Evolutionary conservation across 1,139 yeast species (phyloP).

Genomic region (Suhomyces anneliseae): DNA sequence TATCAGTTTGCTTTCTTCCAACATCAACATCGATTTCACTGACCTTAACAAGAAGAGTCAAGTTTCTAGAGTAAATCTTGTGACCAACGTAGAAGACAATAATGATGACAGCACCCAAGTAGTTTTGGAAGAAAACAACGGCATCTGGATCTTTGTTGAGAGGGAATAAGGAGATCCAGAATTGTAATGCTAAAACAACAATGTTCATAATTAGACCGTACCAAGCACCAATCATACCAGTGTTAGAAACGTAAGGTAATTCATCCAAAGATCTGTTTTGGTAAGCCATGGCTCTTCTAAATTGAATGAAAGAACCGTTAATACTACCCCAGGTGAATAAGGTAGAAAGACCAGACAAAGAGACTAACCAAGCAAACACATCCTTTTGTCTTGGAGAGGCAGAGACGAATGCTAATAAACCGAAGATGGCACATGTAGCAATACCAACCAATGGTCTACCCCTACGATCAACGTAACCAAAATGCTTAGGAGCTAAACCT

Average conservation of each 20-base stretch:
- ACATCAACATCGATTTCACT: conserved; percentile 62
- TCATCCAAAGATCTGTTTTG: conserved; percentile 33
- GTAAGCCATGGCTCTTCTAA: conserved; percentile 36
- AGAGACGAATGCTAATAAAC: conserved; percentile 40
- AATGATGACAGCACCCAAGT: conserved; percentile 37
- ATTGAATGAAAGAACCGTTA: conserved; percentile 38
- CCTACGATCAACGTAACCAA: conserved; percentile 37
- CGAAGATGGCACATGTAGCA: conserved; percentile 32
- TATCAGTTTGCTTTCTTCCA: conserved; percentile 65
- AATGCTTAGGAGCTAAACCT: conserved; percentile 40
- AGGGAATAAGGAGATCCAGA: conserved; percentile 45
- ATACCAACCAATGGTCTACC: conserved; percentile 47
- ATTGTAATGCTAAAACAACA: conserved; percentile 39
- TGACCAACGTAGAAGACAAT: conserved; percentile 33
- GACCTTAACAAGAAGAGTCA: conserved; percentile 27
- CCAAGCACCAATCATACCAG: conserved; percentile 40
- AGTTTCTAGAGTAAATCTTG: conserved; percentile 34
- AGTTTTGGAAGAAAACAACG: conserved; percentile 31
- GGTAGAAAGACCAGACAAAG: conserved; percentile 43
- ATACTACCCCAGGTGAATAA: conserved; percentile 45
- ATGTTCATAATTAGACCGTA: conserved; percentile 35
- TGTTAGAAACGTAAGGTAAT: conserved; percentile 38
- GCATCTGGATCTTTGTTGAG: conserved; percentile 33
- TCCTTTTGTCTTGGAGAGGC: conserved; percentile 38
- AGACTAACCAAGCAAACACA: conserved; percentile 44